Base-by-base conservation (phyloP, 345 rosid species). In the Arabidopsis suecica region DNA sequence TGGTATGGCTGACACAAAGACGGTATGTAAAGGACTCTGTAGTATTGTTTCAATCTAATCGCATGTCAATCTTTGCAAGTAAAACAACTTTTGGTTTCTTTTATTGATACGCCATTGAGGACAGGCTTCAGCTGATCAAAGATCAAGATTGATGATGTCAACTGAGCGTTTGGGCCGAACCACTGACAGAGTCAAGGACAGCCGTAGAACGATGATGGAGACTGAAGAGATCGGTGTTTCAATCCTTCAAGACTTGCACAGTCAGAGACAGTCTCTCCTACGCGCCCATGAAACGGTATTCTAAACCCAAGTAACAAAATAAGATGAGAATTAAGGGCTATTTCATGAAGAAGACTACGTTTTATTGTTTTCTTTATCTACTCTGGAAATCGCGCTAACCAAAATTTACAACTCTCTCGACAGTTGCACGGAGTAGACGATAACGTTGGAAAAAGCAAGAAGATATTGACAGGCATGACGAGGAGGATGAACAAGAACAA, bases 221-320 rank as follows among this genome's bases (percentile, higher is more conserved):
- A 96, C 98, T 20, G 99, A 96, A 84, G 98, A 96, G 28, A 93
- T 93, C 40, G 98, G 99, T 42, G 99, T 96, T 71, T 93, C 99
- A 5, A 85, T 96, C 82, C 98, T 96, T 77, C 90, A 91, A 68
- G 99, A 96, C 79, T 76, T 96, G 81, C 92, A 90, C 84, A 81
- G 88, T 65, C 99, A 96, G 82, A 62, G 99, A 64, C 91, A 96
- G 69, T 78, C 97, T 79, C 98, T 96, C 71, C 72, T 96, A 51
- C 89, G 85, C 3, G 88, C 96, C 38, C 74, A 88, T 33, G 84
- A 85, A 82, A 86, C 93, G 72, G 99, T 95, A 84, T 28, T 28
- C 32, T 28, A 4, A 28, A 28, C 32, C 32, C 0, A 28, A 28
- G 32, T 28, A 4, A 28, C 32, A 28, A 28, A 28, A 28, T 28